These are phyloP conservation scores for Dactylellina parvicollis DNA, from an alignment of 2,329 filamentous ascomycete species.

Conservation along the genomic window DNA sequence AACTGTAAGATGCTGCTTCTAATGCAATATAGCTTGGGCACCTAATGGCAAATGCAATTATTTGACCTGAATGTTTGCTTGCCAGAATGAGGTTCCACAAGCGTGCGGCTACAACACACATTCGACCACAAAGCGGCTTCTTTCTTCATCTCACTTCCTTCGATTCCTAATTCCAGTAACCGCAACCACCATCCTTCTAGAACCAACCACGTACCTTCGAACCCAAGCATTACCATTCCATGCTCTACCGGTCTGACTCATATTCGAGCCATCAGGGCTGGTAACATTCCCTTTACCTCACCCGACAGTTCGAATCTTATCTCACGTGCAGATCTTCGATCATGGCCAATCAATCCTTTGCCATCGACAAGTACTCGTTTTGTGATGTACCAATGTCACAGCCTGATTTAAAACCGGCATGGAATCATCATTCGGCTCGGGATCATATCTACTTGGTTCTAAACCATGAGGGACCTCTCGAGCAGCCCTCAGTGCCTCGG, in stretches of 20 bases:
- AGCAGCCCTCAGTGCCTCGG: constrained; percentile 34
- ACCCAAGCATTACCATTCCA: constrained; percentile 3
- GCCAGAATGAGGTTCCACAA: too few relatives aligned
- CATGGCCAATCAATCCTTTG: constrained; percentile 40
- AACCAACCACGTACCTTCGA: neutral
- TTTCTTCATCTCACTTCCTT: constrained; percentile 2
- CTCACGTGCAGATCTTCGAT: too few relatives aligned
- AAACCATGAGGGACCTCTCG: constrained; percentile 37
- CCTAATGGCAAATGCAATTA: too few relatives aligned
- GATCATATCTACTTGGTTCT: constrained; percentile 46
- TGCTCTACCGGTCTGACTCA: too few relatives aligned
- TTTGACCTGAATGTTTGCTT: too few relatives aligned
- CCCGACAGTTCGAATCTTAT: too few relatives aligned
- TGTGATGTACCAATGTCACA: constrained; percentile 42
- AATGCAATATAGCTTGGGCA: neutral
- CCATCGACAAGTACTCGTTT: constrained; percentile 49
- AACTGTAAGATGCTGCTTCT: constrained; percentile 2
- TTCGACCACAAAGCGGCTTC: neutral
- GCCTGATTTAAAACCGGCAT: constrained; percentile 30
- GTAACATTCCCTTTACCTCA: too few relatives aligned
- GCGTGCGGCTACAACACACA: constrained; percentile 17
- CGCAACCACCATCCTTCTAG: neutral
- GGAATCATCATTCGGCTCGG: constrained; percentile 45
- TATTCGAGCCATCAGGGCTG: too few relatives aligned
- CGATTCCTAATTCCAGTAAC: neutral